phyloP scores from a whole-genome alignment of 352 stramenopile species.

The Aphanomyces astaci region DNA sequence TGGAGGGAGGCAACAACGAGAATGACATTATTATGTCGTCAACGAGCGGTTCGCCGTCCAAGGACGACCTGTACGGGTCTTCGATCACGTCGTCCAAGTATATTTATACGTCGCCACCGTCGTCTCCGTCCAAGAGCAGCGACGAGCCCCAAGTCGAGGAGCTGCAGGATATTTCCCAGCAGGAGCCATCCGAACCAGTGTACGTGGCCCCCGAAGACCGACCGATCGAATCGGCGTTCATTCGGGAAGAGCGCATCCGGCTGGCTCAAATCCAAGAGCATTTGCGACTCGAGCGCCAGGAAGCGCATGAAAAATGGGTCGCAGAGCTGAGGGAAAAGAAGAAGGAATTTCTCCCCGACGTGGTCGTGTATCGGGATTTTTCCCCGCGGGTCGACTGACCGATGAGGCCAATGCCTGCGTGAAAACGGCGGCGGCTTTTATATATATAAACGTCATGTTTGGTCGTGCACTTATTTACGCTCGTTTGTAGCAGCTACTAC shows the following conservation, averaged over 20 bases:
- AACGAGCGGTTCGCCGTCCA: background rate
- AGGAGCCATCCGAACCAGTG: background rate
- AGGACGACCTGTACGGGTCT: background rate
- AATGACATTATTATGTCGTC: background rate
- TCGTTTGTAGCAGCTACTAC: too few species aligned
- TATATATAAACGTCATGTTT: too few species aligned
- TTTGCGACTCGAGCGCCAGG: background rate
- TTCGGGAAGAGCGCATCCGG: slow-evolving; percentile 13
- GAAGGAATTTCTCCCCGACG: background rate
- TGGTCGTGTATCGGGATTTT: background rate
- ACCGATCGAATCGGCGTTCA: slow-evolving; percentile 12
- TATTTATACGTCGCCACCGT: slow-evolving; percentile 17
- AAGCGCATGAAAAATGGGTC: slow-evolving; percentile 5
- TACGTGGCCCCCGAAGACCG: slow-evolving; percentile 15
- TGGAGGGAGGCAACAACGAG: background rate
- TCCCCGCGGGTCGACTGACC: background rate
- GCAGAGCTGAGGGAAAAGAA: slow-evolving; percentile 13
- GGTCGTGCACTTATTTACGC: too few species aligned
- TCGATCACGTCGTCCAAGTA: slow-evolving; percentile 8
- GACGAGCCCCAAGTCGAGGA: slow-evolving; percentile 2
- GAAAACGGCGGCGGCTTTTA: too few species aligned
- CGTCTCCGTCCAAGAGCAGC: background rate
- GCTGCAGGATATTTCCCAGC: background rate
- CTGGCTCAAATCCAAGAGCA: slow-evolving; percentile 12
- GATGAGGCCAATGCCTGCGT: too few species aligned